phyloP scores from a whole-genome alignment of 2,329 filamentous ascomycete species.

The Sphaceloma murrayae region DNA sequence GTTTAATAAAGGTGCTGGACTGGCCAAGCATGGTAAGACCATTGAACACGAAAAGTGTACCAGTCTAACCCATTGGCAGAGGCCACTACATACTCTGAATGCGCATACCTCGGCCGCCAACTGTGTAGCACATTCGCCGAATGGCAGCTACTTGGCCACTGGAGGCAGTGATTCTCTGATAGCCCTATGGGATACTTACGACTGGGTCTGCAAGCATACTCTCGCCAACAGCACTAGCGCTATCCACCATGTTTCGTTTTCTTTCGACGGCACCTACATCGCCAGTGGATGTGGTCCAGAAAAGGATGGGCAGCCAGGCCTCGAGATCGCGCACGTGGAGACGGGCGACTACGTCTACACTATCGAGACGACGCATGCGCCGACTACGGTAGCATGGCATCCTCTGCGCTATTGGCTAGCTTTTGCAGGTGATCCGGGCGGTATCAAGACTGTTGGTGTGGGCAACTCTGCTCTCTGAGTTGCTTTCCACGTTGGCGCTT shows the following conservation, averaged over 20 bases:
- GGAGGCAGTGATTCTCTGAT: slow-evolving; percentile 68
- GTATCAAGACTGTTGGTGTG: slow-evolving; percentile 56
- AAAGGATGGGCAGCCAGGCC: slow-evolving; percentile 56
- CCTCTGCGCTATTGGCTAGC: slow-evolving; percentile 65
- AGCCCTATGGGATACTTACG: slow-evolving; percentile 65
- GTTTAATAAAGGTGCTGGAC: slow-evolving; percentile 58
- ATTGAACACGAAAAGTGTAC: background rate
- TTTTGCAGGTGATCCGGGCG: slow-evolving; percentile 57
- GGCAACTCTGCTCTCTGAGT: slow-evolving; percentile 17
- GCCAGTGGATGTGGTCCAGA: slow-evolving; percentile 51
- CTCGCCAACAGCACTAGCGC: slow-evolving; percentile 60
- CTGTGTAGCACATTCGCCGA: slow-evolving; percentile 59
- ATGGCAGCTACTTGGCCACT: slow-evolving; percentile 61
- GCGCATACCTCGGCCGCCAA: slow-evolving; percentile 67
- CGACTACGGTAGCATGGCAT: slow-evolving; percentile 64
- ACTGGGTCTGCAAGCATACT: slow-evolving; percentile 67
- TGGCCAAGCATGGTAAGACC: slow-evolving; percentile 47
- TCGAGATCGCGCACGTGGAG: slow-evolving; percentile 64
- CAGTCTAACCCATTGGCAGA: background rate
- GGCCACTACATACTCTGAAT: slow-evolving; percentile 46
- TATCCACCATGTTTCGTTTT: slow-evolving; percentile 64
- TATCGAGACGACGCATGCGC: slow-evolving; percentile 57
- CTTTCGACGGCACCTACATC: slow-evolving; percentile 66
- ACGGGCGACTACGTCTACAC: slow-evolving; percentile 63
- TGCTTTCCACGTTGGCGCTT: background rate